Percentiles rank a stretch among this genome's conserved stretches.
These are phyloP conservation scores for Tricholoma terreum DNA, from an alignment of 768 basidiomycete species.

Conservation along the genomic window DNA sequence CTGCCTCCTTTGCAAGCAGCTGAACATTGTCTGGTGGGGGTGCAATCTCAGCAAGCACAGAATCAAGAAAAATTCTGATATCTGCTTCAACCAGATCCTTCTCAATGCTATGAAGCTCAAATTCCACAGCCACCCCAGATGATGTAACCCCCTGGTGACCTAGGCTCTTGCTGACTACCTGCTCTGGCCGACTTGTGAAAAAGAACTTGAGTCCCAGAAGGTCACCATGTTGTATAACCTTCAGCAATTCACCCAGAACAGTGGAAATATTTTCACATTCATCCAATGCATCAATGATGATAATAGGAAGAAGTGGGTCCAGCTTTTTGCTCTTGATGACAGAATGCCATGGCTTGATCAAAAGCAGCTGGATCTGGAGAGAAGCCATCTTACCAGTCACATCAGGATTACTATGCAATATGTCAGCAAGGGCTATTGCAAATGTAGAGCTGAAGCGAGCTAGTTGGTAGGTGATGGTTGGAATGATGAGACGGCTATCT, in stretches of 20 bases:
- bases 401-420: not conserved
- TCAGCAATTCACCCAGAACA: not conserved
- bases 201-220: not conserved
- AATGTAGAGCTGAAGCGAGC: not conserved
- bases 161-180: not conserved
- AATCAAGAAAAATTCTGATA: not conserved
- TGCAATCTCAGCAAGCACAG: not conserved
- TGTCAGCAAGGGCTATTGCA: not conserved
- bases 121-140: too few species aligned
- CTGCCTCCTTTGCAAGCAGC: not conserved
- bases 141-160: not conserved
- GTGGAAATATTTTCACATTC: not conserved
- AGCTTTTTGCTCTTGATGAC: not conserved
- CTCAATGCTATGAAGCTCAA: not conserved
- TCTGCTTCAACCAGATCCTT: not conserved
- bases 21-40: not conserved
- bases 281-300: too few species aligned
- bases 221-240: not conserved
- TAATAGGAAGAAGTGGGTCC: too few species aligned
- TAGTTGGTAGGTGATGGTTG: not conserved
- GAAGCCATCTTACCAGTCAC: too few species aligned
- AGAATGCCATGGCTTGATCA: not conserved
- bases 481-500: not conserved
- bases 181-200: not conserved
- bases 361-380: too few species aligned